Evolutionary conservation across 2,329 filamentous ascomycete species (phyloP).

Genomic region (Neurospora sp.): DNA sequence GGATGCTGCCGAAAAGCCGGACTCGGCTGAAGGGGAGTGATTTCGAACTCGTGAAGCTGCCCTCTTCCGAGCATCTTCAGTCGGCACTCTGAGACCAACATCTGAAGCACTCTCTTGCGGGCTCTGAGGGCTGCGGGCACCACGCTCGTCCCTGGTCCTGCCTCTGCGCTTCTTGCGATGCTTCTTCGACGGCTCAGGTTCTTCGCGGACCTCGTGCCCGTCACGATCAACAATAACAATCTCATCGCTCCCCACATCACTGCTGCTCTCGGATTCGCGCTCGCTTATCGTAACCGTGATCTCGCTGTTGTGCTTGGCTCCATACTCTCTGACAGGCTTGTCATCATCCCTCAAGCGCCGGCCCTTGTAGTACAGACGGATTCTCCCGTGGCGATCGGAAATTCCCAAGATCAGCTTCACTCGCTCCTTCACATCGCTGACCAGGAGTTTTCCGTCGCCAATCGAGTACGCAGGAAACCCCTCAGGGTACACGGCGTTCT

Average conservation of each 20-base stretch:
- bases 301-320: slow-evolving; percentile 53
- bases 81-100: slow-evolving; percentile 27
- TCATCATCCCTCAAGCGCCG: slow-evolving; percentile 56
- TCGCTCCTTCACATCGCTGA: slow-evolving; percentile 57
- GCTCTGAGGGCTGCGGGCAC: slow-evolving; percentile 16
- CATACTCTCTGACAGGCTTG: slow-evolving; percentile 45
- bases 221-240: slow-evolving; percentile 31
- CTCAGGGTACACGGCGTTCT: slow-evolving; percentile 54
- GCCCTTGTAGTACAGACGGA: slow-evolving; percentile 68
- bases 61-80: slow-evolving; percentile 24
- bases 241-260: slow-evolving; percentile 31
- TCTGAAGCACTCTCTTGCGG: slow-evolving; percentile 34
- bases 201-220: slow-evolving; percentile 30
- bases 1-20: slow-evolving; percentile 10
- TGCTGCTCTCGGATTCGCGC: slow-evolving; percentile 21
- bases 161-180: slow-evolving; percentile 36
- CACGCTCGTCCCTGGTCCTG: slow-evolving; percentile 14
- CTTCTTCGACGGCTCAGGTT: slow-evolving; percentile 29
- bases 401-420: slow-evolving; percentile 57
- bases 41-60: slow-evolving; percentile 22
- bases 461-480: slow-evolving; percentile 70
- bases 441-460: slow-evolving; percentile 58
- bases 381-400: slow-evolving; percentile 38
- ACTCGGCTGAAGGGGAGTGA: slow-evolving; percentile 10
- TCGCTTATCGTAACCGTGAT: slow-evolving; percentile 46